These are phyloP conservation scores for Ustilago xerochloae DNA, from an alignment of 1,284 basidiomycete genomes.

Conservation along the genomic window DNA sequence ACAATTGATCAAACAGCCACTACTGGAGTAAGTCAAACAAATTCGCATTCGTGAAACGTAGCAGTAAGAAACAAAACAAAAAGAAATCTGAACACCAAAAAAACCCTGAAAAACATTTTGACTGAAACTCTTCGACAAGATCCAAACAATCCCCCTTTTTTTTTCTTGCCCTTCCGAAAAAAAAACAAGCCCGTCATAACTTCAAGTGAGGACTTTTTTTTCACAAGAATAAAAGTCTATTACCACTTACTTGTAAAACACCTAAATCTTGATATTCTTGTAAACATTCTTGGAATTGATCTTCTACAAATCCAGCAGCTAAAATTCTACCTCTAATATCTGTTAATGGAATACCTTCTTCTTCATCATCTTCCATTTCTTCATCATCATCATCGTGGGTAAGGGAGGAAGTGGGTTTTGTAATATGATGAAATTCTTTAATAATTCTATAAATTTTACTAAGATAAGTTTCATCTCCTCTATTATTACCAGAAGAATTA, in stretches of 20 bases:
- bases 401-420: background rate
- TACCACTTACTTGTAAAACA: conserved; percentile 26
- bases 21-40: too few species aligned
- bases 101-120: too few species aligned
- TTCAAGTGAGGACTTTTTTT: background rate
- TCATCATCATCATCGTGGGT: conserved; percentile 6
- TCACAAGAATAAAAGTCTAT: conserved; percentile 32
- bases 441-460: conserved; percentile 66
- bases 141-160: too few species aligned
- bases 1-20: too few species aligned
- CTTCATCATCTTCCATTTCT: conserved; percentile 6
- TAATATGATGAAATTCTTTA: conserved; percentile 47
- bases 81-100: too few species aligned
- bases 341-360: conserved; percentile 6
- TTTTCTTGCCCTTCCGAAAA: too few species aligned
- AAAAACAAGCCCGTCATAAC: too few species aligned
- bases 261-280: conserved; percentile 45
- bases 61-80: too few species aligned
- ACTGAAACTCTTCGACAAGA: too few species aligned
- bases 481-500: conserved; percentile 14
- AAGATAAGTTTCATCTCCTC: conserved; percentile 50
- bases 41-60: too few species aligned
- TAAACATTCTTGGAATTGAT: conserved; percentile 50
- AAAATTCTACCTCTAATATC: conserved; percentile 24
- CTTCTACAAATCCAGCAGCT: conserved; percentile 45